Evolutionary conservation across 345 rosid genomes (phyloP).

Genomic region (Adansonia digitata): DNA sequence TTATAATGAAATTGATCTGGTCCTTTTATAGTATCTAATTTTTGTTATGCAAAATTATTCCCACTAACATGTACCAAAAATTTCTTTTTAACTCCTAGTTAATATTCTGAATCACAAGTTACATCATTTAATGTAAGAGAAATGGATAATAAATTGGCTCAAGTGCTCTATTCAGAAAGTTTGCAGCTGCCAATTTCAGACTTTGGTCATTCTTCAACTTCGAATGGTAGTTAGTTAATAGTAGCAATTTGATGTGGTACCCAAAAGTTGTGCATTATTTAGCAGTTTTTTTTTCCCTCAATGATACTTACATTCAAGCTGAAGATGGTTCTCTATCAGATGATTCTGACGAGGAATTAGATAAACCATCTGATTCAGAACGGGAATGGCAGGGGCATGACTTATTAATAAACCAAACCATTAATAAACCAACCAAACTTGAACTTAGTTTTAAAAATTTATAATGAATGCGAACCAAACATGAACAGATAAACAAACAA

Average conservation of each 20-base stretch:
- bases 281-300: background rate
- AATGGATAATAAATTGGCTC: background rate
- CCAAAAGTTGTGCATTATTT: background rate
- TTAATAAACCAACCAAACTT: no score
- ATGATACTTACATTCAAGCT: constrained; percentile 23
- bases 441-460: no score
- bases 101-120: no score
- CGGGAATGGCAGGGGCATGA: constrained; percentile 44
- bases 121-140: no score
- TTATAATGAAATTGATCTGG: no score
- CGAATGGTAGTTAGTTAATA: background rate
- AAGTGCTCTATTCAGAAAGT: constrained; percentile 2
- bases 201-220: background rate
- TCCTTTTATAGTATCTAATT: no score
- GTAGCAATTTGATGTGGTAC: background rate
- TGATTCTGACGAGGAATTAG: constrained; percentile 45
- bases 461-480: no score
- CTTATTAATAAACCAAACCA: no score
- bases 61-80: no score
- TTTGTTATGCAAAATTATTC: no score
- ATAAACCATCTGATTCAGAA: constrained; percentile 30
- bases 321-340: constrained; percentile 41
- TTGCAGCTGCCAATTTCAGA: background rate
- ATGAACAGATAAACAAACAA: no score
- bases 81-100: no score